Percentiles rank a stretch among this genome's conserved stretches.
These are phyloP conservation scores for Dissophora globulifera DNA, from an alignment of 192 early-diverging fungal species.

Conservation along the genomic window DNA sequence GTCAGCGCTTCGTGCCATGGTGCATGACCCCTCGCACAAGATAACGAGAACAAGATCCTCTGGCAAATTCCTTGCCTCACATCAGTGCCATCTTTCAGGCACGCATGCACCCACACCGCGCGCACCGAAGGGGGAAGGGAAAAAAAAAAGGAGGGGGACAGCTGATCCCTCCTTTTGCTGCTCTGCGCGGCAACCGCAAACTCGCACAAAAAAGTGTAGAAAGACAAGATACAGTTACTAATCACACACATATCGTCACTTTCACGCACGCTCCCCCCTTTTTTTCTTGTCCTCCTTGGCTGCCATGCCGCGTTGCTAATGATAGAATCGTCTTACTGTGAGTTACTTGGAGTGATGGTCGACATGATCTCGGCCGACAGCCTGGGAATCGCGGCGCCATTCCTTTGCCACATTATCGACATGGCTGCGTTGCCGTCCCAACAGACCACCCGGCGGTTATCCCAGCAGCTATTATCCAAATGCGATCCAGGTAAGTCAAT, in stretches of 20 bases:
- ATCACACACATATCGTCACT: not conserved
- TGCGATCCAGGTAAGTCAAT: constrained; percentile 39
- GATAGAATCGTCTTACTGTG: constrained; percentile 54
- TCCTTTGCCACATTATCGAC: constrained; percentile 67
- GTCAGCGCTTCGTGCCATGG: too few relatives aligned
- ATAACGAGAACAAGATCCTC: too few relatives aligned
- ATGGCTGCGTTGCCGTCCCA: constrained; percentile 66
- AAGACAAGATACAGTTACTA: constrained; percentile 1
- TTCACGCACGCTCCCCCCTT: not conserved
- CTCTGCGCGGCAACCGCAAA: not conserved
- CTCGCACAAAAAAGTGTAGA: not conserved
- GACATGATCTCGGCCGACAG: constrained; percentile 56
- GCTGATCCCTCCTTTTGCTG: not conserved
- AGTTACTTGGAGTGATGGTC: constrained; percentile 58
- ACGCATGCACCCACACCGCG: not conserved
- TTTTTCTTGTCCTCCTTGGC: not conserved
- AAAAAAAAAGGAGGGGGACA: not conserved
- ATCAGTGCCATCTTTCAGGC: too few relatives aligned
- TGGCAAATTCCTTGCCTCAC: too few relatives aligned
- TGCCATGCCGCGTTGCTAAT: not conserved
- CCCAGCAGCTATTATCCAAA: constrained; percentile 58
- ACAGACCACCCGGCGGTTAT: constrained; percentile 55
- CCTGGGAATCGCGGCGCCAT: constrained; percentile 57
- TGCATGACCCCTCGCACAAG: too few relatives aligned
- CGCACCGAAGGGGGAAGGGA: too few relatives aligned